Conservation (phyloP, 2,329 filamentous ascomycete species). For the Sordariomycetes sp. region DNA sequence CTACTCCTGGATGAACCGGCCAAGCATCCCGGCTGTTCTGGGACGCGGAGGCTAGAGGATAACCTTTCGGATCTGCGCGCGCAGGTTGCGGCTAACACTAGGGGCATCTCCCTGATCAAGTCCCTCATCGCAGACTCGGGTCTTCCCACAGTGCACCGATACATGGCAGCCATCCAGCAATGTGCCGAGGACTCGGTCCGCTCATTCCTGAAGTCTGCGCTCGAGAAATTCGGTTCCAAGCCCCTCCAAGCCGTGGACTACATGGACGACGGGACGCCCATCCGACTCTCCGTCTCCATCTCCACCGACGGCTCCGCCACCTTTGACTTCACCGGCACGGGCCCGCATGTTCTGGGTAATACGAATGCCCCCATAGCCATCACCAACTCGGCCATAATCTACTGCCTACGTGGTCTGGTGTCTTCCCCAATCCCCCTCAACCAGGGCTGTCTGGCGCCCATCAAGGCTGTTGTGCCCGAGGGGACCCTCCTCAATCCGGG, state of each 20-base stretch:
- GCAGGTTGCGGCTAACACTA: constrained; percentile 78
- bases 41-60: too few relatives aligned
- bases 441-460: constrained; percentile 69
- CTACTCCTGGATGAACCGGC: constrained; percentile 63
- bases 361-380: constrained; percentile 75
- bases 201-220: constrained; percentile 40
- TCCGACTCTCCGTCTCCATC: constrained; percentile 23
- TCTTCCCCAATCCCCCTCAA: constrained; percentile 75
- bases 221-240: constrained; percentile 31
- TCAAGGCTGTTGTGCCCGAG: constrained; percentile 62
- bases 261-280: too few relatives aligned
- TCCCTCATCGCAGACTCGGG: constrained; percentile 64
- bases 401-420: constrained; percentile 70
- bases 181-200: constrained; percentile 53
- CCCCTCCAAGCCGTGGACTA: background rate
- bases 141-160: constrained; percentile 58
- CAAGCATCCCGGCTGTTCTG: constrained; percentile 45
- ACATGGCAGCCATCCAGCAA: constrained; percentile 28
- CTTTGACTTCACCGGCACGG: constrained; percentile 74
- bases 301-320: constrained; percentile 63
- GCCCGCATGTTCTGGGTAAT: constrained; percentile 70
- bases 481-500: constrained; percentile 66
- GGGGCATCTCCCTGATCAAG: constrained; percentile 63
- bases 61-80: constrained; percentile 40
- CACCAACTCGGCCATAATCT: constrained; percentile 79